Conservation (phyloP, 805 yeast genomes). For the Zygoascus bituminiphila region DNA sequence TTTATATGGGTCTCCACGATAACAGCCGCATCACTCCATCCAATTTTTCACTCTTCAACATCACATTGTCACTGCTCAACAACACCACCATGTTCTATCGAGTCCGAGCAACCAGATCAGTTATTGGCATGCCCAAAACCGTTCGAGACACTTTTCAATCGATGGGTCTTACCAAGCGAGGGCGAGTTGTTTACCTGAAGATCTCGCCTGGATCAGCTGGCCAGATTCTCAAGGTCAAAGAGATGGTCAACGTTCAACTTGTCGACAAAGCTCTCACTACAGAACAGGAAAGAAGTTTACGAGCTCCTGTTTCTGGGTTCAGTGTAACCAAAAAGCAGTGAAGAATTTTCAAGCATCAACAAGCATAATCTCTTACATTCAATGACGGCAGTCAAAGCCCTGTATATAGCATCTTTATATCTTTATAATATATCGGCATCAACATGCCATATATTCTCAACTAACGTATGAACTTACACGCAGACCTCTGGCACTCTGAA, state of each 20-base stretch:
- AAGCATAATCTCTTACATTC: too few species aligned
- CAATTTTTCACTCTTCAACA: conserved; percentile 3
- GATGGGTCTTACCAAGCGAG: conserved; percentile 69
- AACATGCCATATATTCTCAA: too few species aligned
- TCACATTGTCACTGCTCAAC: background rate
- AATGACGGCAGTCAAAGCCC: background rate
- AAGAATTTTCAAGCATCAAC: too few species aligned
- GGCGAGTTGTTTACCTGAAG: conserved; percentile 61
- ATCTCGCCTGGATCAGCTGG: conserved; percentile 81
- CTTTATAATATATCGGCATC: too few species aligned
- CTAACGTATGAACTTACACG: too few species aligned
- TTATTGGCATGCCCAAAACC: conserved; percentile 73
- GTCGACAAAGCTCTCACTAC: conserved; percentile 46
- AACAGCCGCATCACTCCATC: background rate
- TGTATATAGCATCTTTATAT: background rate
- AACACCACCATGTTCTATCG: conserved; percentile 38
- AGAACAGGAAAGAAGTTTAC: conserved; percentile 33
- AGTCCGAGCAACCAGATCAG: conserved; percentile 70
- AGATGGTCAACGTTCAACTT: conserved; percentile 73
- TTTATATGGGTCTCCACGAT: background rate
- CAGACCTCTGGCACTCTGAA: too few species aligned
- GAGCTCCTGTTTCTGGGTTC: conserved; percentile 26
- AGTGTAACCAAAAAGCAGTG: background rate
- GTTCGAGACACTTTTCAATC: conserved; percentile 57
- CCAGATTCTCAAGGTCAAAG: conserved; percentile 73